Base-by-base conservation (phyloP, 2,329 filamentous ascomycete species). In the Alternaria arbusti region DNA sequence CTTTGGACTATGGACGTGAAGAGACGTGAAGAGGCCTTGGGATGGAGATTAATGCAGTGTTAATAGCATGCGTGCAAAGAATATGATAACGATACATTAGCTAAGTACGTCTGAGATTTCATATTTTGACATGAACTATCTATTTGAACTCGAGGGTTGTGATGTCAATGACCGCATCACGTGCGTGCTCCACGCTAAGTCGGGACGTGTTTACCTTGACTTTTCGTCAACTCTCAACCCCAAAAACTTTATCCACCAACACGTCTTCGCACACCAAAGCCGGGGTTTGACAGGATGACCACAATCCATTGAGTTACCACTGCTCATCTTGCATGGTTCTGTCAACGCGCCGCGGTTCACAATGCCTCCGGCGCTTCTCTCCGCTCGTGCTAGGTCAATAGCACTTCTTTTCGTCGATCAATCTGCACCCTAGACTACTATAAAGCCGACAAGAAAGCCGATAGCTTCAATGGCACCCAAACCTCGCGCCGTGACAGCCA, bases 401-500 rank as follows among this genome's bases (percentile, higher is more conserved):
- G n/a, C 32, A 50, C 17, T 26, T 15, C 15, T 49, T 40, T n/a
- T 26, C 8, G 45, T n/a, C 10, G 11, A 10, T 23, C 36, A 28
- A 15, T 25, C 17, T 23, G 40, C 32, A 26, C 15, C 15, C 4
- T 44, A 17, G 15, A 12, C 9, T 44, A 20, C 23, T 10, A 5
- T 8, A 17, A 22, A 6, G 5, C 13, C 36, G 5, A 54, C 1
- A 20, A 20, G 23, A 36, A 23, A 8, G 8, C 10, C 17, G 17
- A 17, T 8, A 44, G 10, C 25, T 15, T 12, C 50, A 56, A 74
- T 74, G 72, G 57, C 63, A 11, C 60, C 64, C 13, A 69, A 71
- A 56, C 20, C 63, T n/a, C 54, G 62, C 4, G 17, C 65, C 26
- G 32, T 74, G 28, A 89, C 87, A 72, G 74, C 81, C 28, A 76